Evolutionary conservation across 345 rosid species (phyloP).

Genomic region (Pistacia vera): DNA sequence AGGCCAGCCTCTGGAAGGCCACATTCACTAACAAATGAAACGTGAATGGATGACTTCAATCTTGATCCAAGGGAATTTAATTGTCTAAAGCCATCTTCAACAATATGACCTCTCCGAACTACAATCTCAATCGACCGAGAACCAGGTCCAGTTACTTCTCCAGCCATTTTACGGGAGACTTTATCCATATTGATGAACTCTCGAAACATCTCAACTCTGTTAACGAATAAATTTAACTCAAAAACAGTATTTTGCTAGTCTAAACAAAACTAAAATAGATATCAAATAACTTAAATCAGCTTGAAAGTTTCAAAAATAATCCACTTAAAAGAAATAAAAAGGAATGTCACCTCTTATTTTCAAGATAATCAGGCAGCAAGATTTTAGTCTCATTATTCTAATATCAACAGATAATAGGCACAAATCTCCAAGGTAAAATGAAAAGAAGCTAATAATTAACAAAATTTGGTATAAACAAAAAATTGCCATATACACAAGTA

Average conservation of each 20-base stretch:
- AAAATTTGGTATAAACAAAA: neutral
- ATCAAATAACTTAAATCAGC: neutral
- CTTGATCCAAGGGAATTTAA: conserved; percentile 77
- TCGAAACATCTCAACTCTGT: conserved; percentile 95
- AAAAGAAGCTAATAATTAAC: neutral
- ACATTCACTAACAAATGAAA: conserved; percentile 93
- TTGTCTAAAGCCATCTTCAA: conserved; percentile 94
- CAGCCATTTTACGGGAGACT: conserved; percentile 85
- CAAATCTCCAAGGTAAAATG: conserved; percentile 1
- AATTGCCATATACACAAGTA: neutral
- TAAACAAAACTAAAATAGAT: conserved; percentile 9
- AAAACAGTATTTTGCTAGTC: conserved; percentile 15
- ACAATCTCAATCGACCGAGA: conserved; percentile 84
- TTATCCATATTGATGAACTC: conserved; percentile 93
- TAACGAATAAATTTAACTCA: conserved; percentile 32
- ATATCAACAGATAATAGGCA: neutral
- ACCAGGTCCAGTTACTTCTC: conserved; percentile 87
- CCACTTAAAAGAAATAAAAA: neutral
- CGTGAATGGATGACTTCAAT: conserved; percentile 90
- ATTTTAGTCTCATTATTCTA: neutral
- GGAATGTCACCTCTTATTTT: neutral
- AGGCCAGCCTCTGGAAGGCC: conserved; percentile 99
- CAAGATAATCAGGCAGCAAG: neutral
- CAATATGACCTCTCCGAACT: conserved; percentile 83
- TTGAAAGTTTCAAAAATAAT: neutral